Percentiles rank a stretch among this genome's conserved stretches.
These are phyloP conservation scores for Marsdenia floribunda DNA, from an alignment of 257 asterid species.

Conservation along the genomic window DNA sequence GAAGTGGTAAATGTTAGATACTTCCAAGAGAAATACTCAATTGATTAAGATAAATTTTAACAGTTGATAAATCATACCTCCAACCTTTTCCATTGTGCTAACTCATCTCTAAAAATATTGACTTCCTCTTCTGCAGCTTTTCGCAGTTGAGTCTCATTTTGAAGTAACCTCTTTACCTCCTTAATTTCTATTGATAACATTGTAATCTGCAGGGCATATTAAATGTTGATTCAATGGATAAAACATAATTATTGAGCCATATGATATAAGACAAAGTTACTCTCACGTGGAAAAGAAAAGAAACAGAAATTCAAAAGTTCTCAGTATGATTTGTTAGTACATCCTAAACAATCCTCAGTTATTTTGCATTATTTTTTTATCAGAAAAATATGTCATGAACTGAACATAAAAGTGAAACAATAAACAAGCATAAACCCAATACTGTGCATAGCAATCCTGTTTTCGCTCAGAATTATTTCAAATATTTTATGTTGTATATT, in stretches of 20 bases:
- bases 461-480: not conserved
- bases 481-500: not conserved
- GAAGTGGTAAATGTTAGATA: conserved; percentile 1
- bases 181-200: conserved; percentile 47
- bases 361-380: not conserved
- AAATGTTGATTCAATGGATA: not conserved
- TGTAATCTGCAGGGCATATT: conserved; percentile 35
- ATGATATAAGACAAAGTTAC: not conserved
- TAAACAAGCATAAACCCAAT: not conserved
- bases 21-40: not conserved
- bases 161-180: conserved; percentile 52
- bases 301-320: not conserved
- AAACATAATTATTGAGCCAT: not conserved
- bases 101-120: conserved; percentile 44
- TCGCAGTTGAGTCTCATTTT: conserved; percentile 51
- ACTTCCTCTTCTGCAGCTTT: conserved; percentile 68
- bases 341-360: not conserved
- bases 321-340: not conserved
- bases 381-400: not conserved
- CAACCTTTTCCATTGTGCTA: conserved; percentile 47
- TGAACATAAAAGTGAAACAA: not conserved
- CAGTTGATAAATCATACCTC: conserved; percentile 44
- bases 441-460: not conserved
- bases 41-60: not conserved
- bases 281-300: not conserved